Percentiles rank a stretch among this genome's conserved stretches.
These are phyloP conservation scores for Sonneratia caseolaris DNA, from an alignment of 345 rosid genomes.

Conservation along the genomic window DNA sequence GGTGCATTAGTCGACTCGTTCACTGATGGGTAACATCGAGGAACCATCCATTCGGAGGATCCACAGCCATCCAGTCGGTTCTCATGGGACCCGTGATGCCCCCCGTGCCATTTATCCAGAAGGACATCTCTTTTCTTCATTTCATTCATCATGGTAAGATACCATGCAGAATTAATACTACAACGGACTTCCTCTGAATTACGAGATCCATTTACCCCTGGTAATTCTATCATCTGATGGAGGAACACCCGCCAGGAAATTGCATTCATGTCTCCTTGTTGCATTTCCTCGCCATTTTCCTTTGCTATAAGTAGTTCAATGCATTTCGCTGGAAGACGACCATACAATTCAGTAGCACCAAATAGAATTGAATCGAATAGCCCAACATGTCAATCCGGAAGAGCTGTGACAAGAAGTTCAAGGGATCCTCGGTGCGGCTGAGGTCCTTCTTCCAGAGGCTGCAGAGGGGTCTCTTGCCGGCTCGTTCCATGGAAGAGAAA, in stretches of 20 bases:
- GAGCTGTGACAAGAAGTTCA: not conserved
- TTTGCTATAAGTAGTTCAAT: not conserved
- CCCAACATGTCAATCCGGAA: not conserved
- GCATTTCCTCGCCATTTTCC: not conserved
- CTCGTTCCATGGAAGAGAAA: not conserved
- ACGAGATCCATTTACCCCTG: too few relatives aligned
- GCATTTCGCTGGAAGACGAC: not conserved
- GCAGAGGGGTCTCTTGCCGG: conserved; percentile 2
- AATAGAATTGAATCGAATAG: not conserved
- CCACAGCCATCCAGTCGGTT: too few relatives aligned
- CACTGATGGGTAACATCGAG: not conserved
- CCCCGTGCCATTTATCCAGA: not conserved
- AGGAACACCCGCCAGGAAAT: not conserved
- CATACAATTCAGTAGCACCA: not conserved
- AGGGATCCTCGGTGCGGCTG: not conserved
- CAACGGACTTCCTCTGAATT: too few relatives aligned
- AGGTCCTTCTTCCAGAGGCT: not conserved
- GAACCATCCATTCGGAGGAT: not conserved
- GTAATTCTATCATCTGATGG: too few relatives aligned
- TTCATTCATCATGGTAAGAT: not conserved
- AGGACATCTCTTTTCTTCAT: not conserved
- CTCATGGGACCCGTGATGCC: too few relatives aligned
- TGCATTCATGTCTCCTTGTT: not conserved
- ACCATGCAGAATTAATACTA: not conserved
- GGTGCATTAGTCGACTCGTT: not conserved